phyloP scores from a whole-genome alignment of 2,329 filamentous ascomycete species.

The Paramyrothecium sp. region DNA sequence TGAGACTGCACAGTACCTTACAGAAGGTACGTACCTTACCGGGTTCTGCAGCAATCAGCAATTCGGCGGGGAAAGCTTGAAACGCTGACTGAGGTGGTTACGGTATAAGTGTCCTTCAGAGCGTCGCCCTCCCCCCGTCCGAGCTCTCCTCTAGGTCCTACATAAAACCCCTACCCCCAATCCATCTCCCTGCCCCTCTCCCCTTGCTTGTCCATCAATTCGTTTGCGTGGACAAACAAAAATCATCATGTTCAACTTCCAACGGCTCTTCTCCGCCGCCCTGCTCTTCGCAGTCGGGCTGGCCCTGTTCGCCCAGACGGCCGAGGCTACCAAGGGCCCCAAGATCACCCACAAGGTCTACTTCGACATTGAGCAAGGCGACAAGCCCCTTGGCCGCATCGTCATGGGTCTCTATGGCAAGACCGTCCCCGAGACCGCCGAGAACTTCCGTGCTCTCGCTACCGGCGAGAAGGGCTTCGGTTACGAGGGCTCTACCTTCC shows the following conservation, averaged over 20 bases:
- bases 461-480: constrained; percentile 86
- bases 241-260: constrained; percentile 69
- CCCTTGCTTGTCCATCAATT: constrained; percentile 8
- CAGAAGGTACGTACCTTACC: too few relatives aligned
- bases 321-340: constrained; percentile 77
- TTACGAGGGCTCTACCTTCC: constrained; percentile 79
- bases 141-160: not conserved
- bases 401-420: constrained; percentile 85
- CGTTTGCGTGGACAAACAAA: constrained; percentile 5
- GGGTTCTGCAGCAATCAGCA: not conserved
- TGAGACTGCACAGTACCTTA: too few relatives aligned
- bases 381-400: constrained; percentile 70
- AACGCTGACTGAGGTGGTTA: constrained; percentile 5
- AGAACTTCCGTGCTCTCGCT: constrained; percentile 77
- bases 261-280: constrained; percentile 69
- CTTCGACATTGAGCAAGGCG: constrained; percentile 80
- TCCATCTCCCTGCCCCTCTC: constrained; percentile 1
- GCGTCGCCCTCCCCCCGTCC: not conserved
- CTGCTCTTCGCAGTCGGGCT: constrained; percentile 75
- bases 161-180: not conserved
- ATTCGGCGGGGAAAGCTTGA: constrained; percentile 15
- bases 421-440: constrained; percentile 73
- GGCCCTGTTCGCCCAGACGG: constrained; percentile 72
- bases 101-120: constrained; percentile 16
- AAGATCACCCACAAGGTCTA: constrained; percentile 96